Conservation (phyloP, 208 protist species). For the Acanthamoeba sp. region DNA sequence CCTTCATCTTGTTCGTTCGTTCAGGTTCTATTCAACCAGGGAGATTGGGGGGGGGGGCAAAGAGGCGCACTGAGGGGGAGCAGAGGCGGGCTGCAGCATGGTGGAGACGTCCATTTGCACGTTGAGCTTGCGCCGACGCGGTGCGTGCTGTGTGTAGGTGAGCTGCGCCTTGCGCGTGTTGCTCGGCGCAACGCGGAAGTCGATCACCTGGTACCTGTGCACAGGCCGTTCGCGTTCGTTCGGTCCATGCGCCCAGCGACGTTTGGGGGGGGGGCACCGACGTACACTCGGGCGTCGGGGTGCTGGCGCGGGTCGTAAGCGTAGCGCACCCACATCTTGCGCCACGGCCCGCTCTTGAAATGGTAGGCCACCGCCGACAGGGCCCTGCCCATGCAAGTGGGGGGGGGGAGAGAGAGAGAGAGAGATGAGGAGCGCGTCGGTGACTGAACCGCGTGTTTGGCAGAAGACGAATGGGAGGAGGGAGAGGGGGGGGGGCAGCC, state of each 20-base stretch:
- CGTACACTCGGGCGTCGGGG: not conserved
- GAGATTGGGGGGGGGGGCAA: not conserved
- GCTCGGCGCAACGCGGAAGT: conserved; percentile 20
- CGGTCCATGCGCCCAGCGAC: too few relatives aligned
- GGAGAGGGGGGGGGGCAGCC: not conserved
- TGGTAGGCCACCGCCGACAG: not conserved
- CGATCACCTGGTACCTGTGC: conserved; percentile 20
- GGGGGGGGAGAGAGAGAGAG: too few relatives aligned
- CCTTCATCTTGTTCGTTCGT: too few relatives aligned
- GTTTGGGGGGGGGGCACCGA: not conserved
- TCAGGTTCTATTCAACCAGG: too few relatives aligned
- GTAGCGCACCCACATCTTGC: not conserved
- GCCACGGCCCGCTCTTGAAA: conserved; percentile 41
- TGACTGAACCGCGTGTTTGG: too few relatives aligned
- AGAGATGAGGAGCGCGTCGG: too few relatives aligned
- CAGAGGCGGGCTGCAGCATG: not conserved
- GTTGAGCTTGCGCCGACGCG: not conserved
- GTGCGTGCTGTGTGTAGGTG: not conserved
- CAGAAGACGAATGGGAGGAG: too few relatives aligned
- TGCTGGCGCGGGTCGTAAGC: conserved; percentile 29
- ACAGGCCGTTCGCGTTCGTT: not conserved
- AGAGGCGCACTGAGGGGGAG: not conserved
- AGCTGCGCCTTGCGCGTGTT: not conserved
- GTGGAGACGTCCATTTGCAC: conserved; percentile 31
- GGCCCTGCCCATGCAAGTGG: not conserved